phyloP scores from a whole-genome alignment of 768 basidiomycete genomes.

The Trametes maxima region DNA sequence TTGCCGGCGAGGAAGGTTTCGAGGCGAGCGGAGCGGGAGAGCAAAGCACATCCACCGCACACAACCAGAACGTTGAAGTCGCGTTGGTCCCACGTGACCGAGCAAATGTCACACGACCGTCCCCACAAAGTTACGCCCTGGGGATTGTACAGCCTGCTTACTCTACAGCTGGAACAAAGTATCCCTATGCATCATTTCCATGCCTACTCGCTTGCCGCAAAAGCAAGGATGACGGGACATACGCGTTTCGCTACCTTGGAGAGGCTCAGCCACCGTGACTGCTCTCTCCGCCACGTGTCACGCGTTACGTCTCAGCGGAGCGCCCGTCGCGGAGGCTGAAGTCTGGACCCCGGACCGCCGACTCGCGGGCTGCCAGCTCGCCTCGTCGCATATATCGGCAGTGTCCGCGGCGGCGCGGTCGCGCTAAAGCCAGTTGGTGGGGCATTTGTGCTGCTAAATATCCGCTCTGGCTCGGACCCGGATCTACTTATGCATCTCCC shows the following conservation, averaged over 20 bases:
- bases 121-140: no score
- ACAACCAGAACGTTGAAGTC: slow-evolving; percentile 31
- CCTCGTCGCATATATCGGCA: no score
- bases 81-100: slow-evolving; percentile 33
- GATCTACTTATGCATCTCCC: no score
- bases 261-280: slow-evolving; percentile 3
- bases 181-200: no score
- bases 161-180: background rate
- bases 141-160: background rate
- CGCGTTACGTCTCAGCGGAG: background rate
- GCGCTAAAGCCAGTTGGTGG: no score
- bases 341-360: no score
- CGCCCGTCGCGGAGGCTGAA: background rate
- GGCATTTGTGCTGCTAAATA: no score
- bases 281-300: slow-evolving; percentile 11
- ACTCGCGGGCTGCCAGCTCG: no score
- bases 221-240: background rate
- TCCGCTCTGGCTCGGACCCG: no score
- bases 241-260: background rate
- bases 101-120: slow-evolving; percentile 8
- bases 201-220: no score
- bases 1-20: background rate
- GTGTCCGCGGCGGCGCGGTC: no score
- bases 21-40: slow-evolving; percentile 4
- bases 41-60: slow-evolving; percentile 14